Percentiles rank a stretch among this genome's conserved stretches.
phyloP scores from a whole-genome alignment of 2,329 filamentous ascomycete species.

The Zalaria sp. region DNA sequence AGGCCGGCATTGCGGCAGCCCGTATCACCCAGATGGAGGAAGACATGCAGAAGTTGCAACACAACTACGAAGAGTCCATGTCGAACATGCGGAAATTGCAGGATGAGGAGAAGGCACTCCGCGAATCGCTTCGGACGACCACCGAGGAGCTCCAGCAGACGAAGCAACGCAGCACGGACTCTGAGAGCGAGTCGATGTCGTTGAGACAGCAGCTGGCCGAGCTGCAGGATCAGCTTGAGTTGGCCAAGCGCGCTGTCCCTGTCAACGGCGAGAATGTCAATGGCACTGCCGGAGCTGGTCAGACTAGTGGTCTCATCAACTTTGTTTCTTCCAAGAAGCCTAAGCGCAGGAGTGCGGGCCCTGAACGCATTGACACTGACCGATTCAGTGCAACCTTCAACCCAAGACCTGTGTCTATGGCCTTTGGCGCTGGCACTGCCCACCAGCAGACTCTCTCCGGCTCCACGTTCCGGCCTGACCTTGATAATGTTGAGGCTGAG shows the following conservation, averaged over 20 bases:
- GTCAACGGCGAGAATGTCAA: slow-evolving; percentile 55
- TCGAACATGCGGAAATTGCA: slow-evolving; percentile 86
- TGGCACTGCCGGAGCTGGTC: slow-evolving; percentile 30
- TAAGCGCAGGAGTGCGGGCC: slow-evolving; percentile 82
- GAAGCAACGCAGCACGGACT: slow-evolving; percentile 57
- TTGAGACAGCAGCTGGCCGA: slow-evolving; percentile 80
- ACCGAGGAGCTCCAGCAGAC: slow-evolving; percentile 70
- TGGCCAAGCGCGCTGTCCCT: slow-evolving; percentile 65
- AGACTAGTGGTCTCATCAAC: slow-evolving; percentile 75
- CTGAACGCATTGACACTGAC: slow-evolving; percentile 72
- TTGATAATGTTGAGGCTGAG: slow-evolving; percentile 89
- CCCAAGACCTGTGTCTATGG: slow-evolving; percentile 92
- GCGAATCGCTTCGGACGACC: slow-evolving; percentile 67
- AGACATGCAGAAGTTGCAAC: slow-evolving; percentile 85
- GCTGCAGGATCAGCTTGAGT: slow-evolving; percentile 81
- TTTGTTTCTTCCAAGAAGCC: slow-evolving; percentile 86
- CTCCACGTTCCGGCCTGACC: slow-evolving; percentile 62
- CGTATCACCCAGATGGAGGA: slow-evolving; percentile 83
- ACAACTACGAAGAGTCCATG: slow-evolving; percentile 78
- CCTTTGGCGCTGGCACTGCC: slow-evolving; percentile 49
- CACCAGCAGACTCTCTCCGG: slow-evolving; percentile 60
- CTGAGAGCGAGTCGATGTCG: slow-evolving; percentile 73
- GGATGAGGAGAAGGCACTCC: slow-evolving; percentile 77
- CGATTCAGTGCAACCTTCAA: slow-evolving; percentile 88
- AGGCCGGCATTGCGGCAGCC: slow-evolving; percentile 88